A percentile compares a stretch with the other conserved stretches of the same genome.
These are phyloP conservation scores for Saccharomyces hybrid DNA, from an alignment of 1,139 yeast genomes.

Conservation along the genomic window DNA sequence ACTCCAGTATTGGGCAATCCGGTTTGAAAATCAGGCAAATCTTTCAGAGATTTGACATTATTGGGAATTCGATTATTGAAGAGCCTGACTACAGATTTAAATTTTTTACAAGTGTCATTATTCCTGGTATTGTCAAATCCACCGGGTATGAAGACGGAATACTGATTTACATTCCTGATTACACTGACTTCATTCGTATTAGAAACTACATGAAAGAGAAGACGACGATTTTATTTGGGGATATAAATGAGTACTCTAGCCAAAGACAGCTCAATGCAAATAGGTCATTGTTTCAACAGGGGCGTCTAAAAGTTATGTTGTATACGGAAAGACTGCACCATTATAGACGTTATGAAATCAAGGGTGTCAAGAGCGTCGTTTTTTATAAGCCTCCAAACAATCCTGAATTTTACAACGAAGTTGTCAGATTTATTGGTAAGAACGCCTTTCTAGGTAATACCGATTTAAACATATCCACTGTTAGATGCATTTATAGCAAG, in stretches of 20 bases:
- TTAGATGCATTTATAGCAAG: conserved; percentile 62
- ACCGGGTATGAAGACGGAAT: conserved; percentile 60
- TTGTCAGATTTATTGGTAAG: conserved; percentile 46
- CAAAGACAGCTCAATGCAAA: conserved; percentile 64
- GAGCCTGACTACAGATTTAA: conserved; percentile 81
- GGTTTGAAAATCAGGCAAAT: conserved; percentile 62
- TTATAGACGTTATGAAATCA: conserved; percentile 74
- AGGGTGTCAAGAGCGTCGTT: conserved; percentile 78
- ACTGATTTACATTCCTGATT: conserved; percentile 74
- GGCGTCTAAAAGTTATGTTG: conserved; percentile 62
- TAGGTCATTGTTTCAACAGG: conserved; percentile 58
- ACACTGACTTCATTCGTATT: conserved; percentile 76
- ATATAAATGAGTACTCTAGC: conserved; percentile 75
- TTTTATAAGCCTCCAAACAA: conserved; percentile 83
- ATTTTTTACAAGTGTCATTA: conserved; percentile 61
- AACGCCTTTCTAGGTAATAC: conserved; percentile 36
- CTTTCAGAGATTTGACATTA: conserved; percentile 55
- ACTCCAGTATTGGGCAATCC: conserved; percentile 40
- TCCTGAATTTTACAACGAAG: conserved; percentile 75
- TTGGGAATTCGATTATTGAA: conserved; percentile 43
- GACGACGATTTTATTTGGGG: conserved; percentile 50
- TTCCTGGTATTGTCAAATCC: conserved; percentile 60
- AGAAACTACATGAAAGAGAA: conserved; percentile 63
- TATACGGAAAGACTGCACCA: conserved; percentile 94
- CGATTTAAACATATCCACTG: conserved; percentile 60